phyloP scores from a whole-genome alignment of 2,329 filamentous ascomycete species.

The Cercospora sesami region DNA sequence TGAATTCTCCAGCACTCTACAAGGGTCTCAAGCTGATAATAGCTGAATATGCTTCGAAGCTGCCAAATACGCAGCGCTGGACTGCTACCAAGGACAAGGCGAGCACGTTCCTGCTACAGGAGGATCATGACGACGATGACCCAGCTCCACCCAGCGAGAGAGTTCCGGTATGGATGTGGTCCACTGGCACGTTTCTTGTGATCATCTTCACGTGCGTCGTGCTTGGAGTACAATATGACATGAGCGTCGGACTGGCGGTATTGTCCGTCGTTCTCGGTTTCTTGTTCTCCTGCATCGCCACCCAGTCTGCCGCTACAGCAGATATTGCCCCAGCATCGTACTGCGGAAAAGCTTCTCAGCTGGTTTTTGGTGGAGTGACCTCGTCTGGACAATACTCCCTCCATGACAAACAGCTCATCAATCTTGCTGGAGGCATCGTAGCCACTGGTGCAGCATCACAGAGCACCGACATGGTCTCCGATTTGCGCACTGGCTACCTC shows the following conservation, averaged over 20 bases:
- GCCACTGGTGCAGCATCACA: conserved; percentile 39
- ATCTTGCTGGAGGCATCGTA: conserved; percentile 58
- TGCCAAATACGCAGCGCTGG: conserved; percentile 10
- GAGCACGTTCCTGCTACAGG: conserved; percentile 16
- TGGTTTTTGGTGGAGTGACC: conserved; percentile 64
- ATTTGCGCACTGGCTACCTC: conserved; percentile 66
- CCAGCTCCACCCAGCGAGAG: conserved; percentile 48
- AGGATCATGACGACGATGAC: conserved; percentile 42
- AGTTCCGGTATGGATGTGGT: conserved; percentile 57
- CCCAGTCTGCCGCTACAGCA: conserved; percentile 59
- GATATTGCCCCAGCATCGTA: conserved; percentile 55
- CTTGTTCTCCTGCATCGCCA: conserved; percentile 49
- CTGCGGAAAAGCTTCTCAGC: conserved; percentile 65
- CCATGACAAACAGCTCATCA: conserved; percentile 59
- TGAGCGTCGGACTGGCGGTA: conserved; percentile 56
- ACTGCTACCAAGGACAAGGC: conserved; percentile 12
- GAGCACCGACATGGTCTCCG: conserved; percentile 54
- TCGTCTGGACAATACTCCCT: conserved; percentile 52
- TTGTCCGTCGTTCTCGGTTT: conserved; percentile 58
- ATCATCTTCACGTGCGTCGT: conserved; percentile 46
- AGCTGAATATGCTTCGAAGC: conserved; percentile 4
- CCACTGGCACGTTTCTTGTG: conserved; percentile 47
- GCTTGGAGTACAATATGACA: conserved; percentile 54
- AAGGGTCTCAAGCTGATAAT: conserved; percentile 17
- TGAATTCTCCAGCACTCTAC: conserved; percentile 15